Evolutionary conservation across 768 basidiomycete species (phyloP).

Genomic region (Tulasnella sp.): DNA sequence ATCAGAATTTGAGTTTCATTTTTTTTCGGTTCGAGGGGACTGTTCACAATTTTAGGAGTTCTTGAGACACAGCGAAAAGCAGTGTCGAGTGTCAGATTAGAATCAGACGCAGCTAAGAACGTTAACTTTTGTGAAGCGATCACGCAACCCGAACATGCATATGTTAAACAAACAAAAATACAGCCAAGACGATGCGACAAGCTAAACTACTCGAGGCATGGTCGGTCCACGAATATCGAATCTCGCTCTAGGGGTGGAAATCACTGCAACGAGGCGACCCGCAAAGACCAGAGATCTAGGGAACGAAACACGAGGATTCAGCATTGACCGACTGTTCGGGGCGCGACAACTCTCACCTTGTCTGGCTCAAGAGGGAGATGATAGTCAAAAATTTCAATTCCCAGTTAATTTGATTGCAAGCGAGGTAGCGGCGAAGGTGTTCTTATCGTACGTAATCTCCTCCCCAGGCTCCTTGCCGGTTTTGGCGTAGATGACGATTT

Average conservation of each 20-base stretch:
- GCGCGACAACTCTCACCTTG: conserved; percentile 38
- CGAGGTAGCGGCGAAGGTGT: conserved; percentile 28
- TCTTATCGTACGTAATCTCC: conserved; percentile 87
- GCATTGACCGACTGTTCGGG: neutral
- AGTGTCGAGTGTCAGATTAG: neutral
- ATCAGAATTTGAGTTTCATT: no score
- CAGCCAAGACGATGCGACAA: no score
- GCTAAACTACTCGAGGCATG: no score
- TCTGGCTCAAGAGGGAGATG: conserved; percentile 99
- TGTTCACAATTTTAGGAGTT: no score
- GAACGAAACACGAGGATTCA: neutral
- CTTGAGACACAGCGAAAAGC: no score
- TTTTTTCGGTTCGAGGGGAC: no score
- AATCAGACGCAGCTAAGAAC: neutral
- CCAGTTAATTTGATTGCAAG: neutral
- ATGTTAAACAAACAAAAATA: neutral
- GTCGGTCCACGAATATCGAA: neutral
- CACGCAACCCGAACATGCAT: no score
- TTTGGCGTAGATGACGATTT: conserved; percentile 99
- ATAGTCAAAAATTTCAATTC: conserved; percentile 56
- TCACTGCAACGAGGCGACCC: conserved; percentile 87
- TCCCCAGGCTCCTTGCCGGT: conserved; percentile 92
- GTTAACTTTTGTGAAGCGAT: neutral
- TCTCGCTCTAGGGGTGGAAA: conserved; percentile 73
- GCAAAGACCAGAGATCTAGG: conserved; percentile 74